Evolutionary conservation across 1,284 basidiomycete genomes (phyloP).

Genomic region (Neonothopanus nambi): DNA sequence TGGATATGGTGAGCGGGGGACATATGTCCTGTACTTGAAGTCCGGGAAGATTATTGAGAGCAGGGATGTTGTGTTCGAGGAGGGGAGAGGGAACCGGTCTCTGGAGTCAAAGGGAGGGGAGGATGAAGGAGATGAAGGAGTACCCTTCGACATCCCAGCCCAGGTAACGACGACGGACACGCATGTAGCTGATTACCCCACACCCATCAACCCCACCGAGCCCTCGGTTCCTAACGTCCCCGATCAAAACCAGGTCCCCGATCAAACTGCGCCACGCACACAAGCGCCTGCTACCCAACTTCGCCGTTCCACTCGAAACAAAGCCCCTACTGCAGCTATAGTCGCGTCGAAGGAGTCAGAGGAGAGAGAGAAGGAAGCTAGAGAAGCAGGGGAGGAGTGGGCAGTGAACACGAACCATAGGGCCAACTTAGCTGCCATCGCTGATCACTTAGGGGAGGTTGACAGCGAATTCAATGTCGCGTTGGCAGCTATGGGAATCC

Average conservation of each 20-base stretch:
- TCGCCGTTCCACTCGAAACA: neutral
- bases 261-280: too few relatives aligned
- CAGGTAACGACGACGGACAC: neutral
- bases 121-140: neutral
- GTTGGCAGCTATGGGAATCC: slow-evolving; percentile 1
- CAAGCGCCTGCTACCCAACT: too few relatives aligned
- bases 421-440: neutral
- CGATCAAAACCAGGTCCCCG: neutral
- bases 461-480: slow-evolving; percentile 2
- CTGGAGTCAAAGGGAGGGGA: slow-evolving; percentile 8
- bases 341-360: too few relatives aligned
- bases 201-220: neutral
- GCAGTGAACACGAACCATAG: neutral
- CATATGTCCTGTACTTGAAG: slow-evolving; percentile 20
- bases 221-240: too few relatives aligned
- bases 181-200: too few relatives aligned
- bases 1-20: slow-evolving; percentile 22
- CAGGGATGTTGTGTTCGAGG: slow-evolving; percentile 29
- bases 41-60: slow-evolving; percentile 11
- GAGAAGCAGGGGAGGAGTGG: neutral
- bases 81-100: slow-evolving; percentile 20
- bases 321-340: neutral
- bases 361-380: neutral
- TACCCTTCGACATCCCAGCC: neutral
- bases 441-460: slow-evolving; percentile 6